Percentiles rank a stretch among this genome's conserved stretches.
These are phyloP conservation scores for Fereydounia khargensis DNA, from an alignment of 1,284 basidiomycete genomes.

Conservation along the genomic window DNA sequence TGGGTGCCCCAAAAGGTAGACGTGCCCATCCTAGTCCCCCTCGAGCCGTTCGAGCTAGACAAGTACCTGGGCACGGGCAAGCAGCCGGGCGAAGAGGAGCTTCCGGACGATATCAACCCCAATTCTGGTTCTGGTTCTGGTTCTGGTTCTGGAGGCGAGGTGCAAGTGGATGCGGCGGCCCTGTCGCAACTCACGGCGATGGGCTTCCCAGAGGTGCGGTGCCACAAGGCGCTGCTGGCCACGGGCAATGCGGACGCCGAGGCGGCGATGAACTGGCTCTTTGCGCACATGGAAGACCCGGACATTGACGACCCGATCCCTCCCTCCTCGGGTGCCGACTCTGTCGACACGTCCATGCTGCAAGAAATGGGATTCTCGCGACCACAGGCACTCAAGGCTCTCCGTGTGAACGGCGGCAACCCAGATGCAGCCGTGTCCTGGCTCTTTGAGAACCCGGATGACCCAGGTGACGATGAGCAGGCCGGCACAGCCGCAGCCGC, in stretches of 20 bases:
- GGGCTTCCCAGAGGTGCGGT: conserved; percentile 50
- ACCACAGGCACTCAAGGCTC: conserved; percentile 81
- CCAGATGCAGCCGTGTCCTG: conserved; percentile 87
- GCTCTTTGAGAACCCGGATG: conserved; percentile 93
- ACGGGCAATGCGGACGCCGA: conserved; percentile 74
- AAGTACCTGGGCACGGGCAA: conserved; percentile 72
- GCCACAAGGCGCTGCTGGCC: conserved; percentile 69
- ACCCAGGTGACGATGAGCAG: conserved; percentile 69
- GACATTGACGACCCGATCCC: conserved; percentile 84
- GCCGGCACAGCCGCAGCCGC: conserved; percentile 8
- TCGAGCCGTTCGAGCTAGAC: conserved; percentile 66
- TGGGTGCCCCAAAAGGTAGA: conserved; percentile 97
- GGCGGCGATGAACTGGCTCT: conserved; percentile 91
- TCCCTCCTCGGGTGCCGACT: conserved; percentile 16
- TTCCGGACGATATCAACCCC: conserved; percentile 66
- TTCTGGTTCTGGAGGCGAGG: conserved; percentile 2
- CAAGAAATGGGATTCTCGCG: conserved; percentile 89
- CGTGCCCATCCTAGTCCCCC: conserved; percentile 76
- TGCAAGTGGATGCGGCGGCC: conserved; percentile 37
- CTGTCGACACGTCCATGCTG: conserved; percentile 63
- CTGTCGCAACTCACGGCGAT: conserved; percentile 47
- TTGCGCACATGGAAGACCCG: conserved; percentile 87
- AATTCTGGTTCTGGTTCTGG: no score
- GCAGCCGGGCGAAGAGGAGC: conserved; percentile 70
- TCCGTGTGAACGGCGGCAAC: conserved; percentile 77